Conservation (phyloP, 129 eudicot genomes). For the Lonicera japonica region DNA sequence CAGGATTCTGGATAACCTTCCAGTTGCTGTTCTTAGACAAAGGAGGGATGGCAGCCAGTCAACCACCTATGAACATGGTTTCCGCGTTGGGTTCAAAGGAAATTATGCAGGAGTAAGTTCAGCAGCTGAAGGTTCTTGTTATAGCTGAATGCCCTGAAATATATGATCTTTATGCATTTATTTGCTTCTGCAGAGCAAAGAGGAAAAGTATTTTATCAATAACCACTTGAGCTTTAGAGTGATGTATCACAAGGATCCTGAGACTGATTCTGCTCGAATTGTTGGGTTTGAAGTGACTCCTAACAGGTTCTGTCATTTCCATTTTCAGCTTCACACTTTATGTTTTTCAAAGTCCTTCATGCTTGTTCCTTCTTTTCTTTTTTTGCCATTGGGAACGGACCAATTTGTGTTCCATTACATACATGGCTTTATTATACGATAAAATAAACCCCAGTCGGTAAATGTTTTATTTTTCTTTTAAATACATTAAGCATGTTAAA, state of each 20-base stretch:
- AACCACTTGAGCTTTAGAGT: slow-evolving; percentile 95
- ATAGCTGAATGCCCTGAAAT: not conserved
- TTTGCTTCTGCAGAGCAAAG: slow-evolving; percentile 65
- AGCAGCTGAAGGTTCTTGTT: not conserved
- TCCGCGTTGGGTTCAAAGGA: slow-evolving; percentile 94
- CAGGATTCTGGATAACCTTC: slow-evolving; percentile 92
- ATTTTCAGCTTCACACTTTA: not conserved
- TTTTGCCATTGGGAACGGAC: too few species aligned
- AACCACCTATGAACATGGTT: slow-evolving; percentile 89
- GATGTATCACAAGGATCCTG: slow-evolving; percentile 89
- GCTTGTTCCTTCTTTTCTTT: too few species aligned
- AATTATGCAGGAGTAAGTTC: slow-evolving; percentile 86
- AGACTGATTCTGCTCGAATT: slow-evolving; percentile 81
- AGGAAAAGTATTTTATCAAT: slow-evolving; percentile 77
- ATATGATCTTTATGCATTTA: slow-evolving; percentile 6
- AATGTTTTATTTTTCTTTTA: too few species aligned
- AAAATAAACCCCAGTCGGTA: too few species aligned
- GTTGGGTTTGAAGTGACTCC: slow-evolving; percentile 98
- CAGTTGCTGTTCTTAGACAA: slow-evolving; percentile 91
- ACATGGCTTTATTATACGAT: too few species aligned
- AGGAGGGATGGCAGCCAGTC: slow-evolving; percentile 77
- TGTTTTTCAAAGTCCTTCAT: too few species aligned
- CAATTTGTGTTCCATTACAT: too few species aligned
- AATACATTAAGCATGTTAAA: too few species aligned
- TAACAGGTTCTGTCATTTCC: slow-evolving; percentile 50